A percentile compares a stretch with the other conserved stretches of the same genome.
Conservation (phyloP, 2,329 filamentous ascomycete species). For the Emmonsiellopsis sp. region DNA sequence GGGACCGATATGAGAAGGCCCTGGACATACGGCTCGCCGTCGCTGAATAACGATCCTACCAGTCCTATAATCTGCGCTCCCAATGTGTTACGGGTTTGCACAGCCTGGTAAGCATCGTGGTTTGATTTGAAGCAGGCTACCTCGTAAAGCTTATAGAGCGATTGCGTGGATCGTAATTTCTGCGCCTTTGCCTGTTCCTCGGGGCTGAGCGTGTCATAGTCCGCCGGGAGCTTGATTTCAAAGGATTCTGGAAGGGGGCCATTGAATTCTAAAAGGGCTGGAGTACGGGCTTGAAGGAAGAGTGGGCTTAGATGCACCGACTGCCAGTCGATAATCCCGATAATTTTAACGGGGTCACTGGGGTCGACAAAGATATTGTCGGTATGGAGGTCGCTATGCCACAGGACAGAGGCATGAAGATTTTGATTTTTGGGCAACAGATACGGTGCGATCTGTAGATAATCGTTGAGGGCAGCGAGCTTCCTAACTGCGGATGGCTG, state of each 20-base stretch:
- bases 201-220: not conserved
- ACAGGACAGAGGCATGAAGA: slow-evolving; percentile 13
- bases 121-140: not conserved
- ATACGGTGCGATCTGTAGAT: slow-evolving; percentile 2
- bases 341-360: slow-evolving; percentile 14
- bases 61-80: not conserved
- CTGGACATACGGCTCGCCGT: not conserved
- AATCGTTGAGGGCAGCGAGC: slow-evolving; percentile 15
- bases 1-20: not conserved
- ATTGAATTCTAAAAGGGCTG: not conserved
- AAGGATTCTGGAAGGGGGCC: not conserved
- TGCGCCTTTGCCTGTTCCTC: not conserved
- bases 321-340: slow-evolving; percentile 23
- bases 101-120: not conserved
- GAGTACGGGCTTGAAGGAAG: not conserved
- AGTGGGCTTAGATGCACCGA: slow-evolving; percentile 19
- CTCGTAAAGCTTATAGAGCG: slow-evolving; percentile 1
- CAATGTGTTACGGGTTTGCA: not conserved
- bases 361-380: slow-evolving; percentile 24
- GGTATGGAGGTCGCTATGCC: slow-evolving; percentile 20
- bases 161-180: not conserved
- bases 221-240: not conserved
- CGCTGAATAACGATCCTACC: not conserved
- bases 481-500: slow-evolving; percentile 18
- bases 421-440: not conserved